Evolutionary conservation across 306 rosid genomes (phyloP), one percentile per base, ranked within the genome.

Genomic region (Benincasa hispida): DNA sequence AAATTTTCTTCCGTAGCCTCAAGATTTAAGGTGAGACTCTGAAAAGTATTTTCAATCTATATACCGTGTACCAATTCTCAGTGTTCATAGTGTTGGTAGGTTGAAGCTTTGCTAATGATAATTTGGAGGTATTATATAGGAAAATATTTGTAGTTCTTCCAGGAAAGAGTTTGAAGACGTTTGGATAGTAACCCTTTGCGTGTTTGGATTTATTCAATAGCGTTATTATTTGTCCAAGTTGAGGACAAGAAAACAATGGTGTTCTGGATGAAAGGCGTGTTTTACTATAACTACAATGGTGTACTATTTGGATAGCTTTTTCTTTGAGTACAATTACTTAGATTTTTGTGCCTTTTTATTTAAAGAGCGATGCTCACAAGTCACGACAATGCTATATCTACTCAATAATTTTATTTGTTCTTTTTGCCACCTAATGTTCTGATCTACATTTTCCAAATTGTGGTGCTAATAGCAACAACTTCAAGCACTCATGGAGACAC

Each of bases 401-500:
- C 11, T 57, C 8, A 4, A 17, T 42, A 42, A 47, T 60, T 27
- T 41, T 27, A 60, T 45, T 17, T 76, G 69, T 66, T 70, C 39
- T 30, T 72, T 80, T 69, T 63, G 72, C 76, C 72, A 63, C 65
- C 63, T 76, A 74, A 86, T 68, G 21, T 65, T 59, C 47, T 61
- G 22, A 57, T 42, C 35, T 61, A 77, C 72, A 50, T 75, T 62
- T 53, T 60, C 14, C 62, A 7, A 55, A 18, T 79, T 59, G 18
- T 24, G 76, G 55, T 76, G 79, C 82, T 72, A 79, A 81, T 74
- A 94, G 98, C 98, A 90, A 87, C 98, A 94, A 94, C 98, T 91
- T 74, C 96, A 91, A 82, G 88, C 98, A n/a, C 89, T 94, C 77
- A 94, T 94, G 98, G 93, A 90, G 90, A 90, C 91, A 70, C 92